Evolutionary conservation across 2,329 filamentous ascomycete species (phyloP), one percentile per base, ranked within the genome.

Genomic region (Ramichloridium luteum): DNA sequence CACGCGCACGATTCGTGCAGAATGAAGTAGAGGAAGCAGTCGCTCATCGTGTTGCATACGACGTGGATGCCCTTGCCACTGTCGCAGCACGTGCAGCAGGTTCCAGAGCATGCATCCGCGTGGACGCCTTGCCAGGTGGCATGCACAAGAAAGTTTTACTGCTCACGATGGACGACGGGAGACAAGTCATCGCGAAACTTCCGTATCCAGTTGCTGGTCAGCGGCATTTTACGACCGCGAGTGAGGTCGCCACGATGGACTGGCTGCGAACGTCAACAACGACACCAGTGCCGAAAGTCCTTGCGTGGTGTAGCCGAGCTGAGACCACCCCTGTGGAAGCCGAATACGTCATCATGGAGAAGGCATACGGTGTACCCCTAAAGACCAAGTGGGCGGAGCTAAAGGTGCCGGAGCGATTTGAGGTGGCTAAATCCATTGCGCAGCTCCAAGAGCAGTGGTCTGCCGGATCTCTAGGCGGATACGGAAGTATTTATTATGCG

Each of bases 211-310:
- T 55, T 40, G 51, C 52, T 36, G 55, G 56, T 4, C 16, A 39
- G 20, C 36, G 47, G 17, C 52, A 54, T 35, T 51, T 48, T 16
- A 56, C 50, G 5, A 59, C 54, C 13, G 55, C 55, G 5, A 57
- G 51, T 29, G 54, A 56, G 40, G 53, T 53, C 22, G 55, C 55
- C 3, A 57, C 54, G n/a, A 54, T 56, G 50, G 45, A 50, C 16
- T 55, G 4, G 13, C n/a, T 42, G 10, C 46, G 48, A 13, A 48
- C 48, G 20, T 37, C 48, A 13, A 43, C 58, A 6, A 27, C 34
- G 16, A 34, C 38, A 11, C 43, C 39, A 15, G 28, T 41, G 13
- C 42, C 42, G 28, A 13, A 31, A 14, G 36, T 45, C 4, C 28
- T 32, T 17, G 34, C 34, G 4, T 45, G 40, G 38, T 31, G 27